Evolutionary conservation across 352 stramenopile species (phyloP), one percentile per base, ranked within the genome.

Genomic region (Plasmopara viticola): DNA sequence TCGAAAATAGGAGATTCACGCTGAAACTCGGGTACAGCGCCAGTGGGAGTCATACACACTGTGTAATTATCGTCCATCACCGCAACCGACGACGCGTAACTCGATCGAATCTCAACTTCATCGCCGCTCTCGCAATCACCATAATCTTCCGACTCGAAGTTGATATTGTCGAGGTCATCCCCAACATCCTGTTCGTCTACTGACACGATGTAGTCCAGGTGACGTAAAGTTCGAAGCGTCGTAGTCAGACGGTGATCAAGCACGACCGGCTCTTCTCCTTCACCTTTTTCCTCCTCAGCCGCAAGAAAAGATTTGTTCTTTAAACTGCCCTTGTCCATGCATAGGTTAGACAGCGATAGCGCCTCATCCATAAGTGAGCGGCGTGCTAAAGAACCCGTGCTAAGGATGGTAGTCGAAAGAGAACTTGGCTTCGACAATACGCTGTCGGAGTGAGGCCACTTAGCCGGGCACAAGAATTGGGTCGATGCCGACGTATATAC

Each of bases 21-120:
- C 28, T 68, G 60, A 29, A 54, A 55, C n/a, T 46, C 37, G 5
- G 40, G 13, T 0, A 45, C 48, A 20, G 62, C 57, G 44, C 58
- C 64, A 20, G 49, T 53, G 9, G 57, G 54, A 20, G 55, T 64
- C 20, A 72, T 50, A 25, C 75, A 64, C 28, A 44, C 44, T 28
- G 64, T 53, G 29, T 56, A 56, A 25, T 70, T 64, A 8, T 74
- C 42, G 29, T 85, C 74, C 44, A 86, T 30, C 15, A 86, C 64
- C n/a, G 74, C 72, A 28, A 86, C 70, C 7, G 74, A 86, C 20
- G 74, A 86, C 13, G 60, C 64, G 41, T 66, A 67, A 53, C 73
- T 84, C 45, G 62, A 60, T 0, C 63, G 67, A 20, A 35, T 44
- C 20, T 64, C 63, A 9, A 28, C 52, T 51, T 69, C 67, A 40